Evolutionary conservation across 768 basidiomycete genomes (phyloP), one percentile per base, ranked within the genome.

Genomic region (Tylopilus cervinicoccineus): DNA sequence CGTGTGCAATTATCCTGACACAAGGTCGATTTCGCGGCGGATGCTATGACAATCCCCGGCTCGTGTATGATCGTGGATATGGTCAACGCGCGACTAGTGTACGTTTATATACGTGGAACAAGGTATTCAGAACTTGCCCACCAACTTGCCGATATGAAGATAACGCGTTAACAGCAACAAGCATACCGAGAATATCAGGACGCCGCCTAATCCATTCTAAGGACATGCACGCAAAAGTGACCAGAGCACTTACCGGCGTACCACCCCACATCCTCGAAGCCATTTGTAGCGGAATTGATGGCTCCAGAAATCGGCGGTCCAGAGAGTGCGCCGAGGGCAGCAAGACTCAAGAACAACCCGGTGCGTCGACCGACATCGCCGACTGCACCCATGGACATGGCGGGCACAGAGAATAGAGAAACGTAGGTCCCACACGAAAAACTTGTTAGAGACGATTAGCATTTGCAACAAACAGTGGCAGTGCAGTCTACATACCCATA

Each of bases 221-320:
- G 31, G 12, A n/a, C 6, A 16, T 13, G 32, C 6, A 10, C 13
- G 4, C 1, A 0, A 32, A 3, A 31, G 3, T 29, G 6, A 37
- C 37, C 20, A 12, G 28, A 38, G 44, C 20, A 46, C 61, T 41
- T 17, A 62, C 68, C 67, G 31, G 79, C 80, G 51, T 76, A 83
- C 48, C 54, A 67, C 6, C 69, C 65, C 4, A 66, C 58, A 5
- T 3, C 54, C 33, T 43, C 26, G 29, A 63, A 90, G 0, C 73
- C 72, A 3, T 74, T 76, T 2, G 81, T 77, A 0, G 74, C 70
- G 0, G 60, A 61, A 44, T 76, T 74, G 54, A 89, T 85, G 0
- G 81, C 81, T 1, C 87, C 87, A 8, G 84, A 84, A 50, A 88
- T 83, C 1, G 87, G 87, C 3, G 85, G 84, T 0, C 87, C 87